Percentiles rank a stretch among this genome's conserved stretches.
phyloP scores from a whole-genome alignment of 176 grass and related monocot species.

The Musa acuminata region DNA sequence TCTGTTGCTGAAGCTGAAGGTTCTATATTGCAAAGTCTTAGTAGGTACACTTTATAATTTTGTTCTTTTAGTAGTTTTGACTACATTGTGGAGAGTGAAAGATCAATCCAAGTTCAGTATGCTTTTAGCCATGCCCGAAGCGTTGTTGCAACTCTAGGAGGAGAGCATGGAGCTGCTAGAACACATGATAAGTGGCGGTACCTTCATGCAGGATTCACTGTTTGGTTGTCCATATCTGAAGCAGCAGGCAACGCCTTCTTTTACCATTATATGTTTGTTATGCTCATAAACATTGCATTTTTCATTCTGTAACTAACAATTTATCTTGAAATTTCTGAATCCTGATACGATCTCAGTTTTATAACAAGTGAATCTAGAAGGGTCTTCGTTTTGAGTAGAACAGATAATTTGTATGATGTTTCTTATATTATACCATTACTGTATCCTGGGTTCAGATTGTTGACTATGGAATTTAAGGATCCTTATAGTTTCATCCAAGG shows the following conservation, averaged over 20 bases:
- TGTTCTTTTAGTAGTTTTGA: not conserved
- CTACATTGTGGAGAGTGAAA: not conserved
- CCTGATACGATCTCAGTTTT: not conserved
- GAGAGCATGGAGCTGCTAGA: conserved; percentile 75
- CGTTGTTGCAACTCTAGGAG: conserved; percentile 72
- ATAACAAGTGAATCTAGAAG: no score
- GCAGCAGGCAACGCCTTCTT: conserved; percentile 35
- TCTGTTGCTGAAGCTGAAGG: conserved; percentile 66
- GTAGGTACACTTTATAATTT: conserved; percentile 38
- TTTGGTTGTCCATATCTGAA: conserved; percentile 77
- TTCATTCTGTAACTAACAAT: no score
- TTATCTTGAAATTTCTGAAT: not conserved
- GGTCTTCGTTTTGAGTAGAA: no score
- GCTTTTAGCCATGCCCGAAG: conserved; percentile 60
- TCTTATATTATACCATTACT: no score
- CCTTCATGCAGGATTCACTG: conserved; percentile 69
- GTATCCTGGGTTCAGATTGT: no score
- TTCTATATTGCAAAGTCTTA: conserved; percentile 78
- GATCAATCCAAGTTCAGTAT: not conserved
- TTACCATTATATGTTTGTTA: not conserved
- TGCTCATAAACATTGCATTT: not conserved
- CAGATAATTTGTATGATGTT: no score
- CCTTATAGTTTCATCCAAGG: no score
- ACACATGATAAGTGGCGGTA: conserved; percentile 74
- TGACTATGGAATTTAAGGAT: no score